Evolutionary conservation across 78 protist species (phyloP), one percentile per base, ranked within the genome.

Genomic region (Dictyostelium capitatum): DNA sequence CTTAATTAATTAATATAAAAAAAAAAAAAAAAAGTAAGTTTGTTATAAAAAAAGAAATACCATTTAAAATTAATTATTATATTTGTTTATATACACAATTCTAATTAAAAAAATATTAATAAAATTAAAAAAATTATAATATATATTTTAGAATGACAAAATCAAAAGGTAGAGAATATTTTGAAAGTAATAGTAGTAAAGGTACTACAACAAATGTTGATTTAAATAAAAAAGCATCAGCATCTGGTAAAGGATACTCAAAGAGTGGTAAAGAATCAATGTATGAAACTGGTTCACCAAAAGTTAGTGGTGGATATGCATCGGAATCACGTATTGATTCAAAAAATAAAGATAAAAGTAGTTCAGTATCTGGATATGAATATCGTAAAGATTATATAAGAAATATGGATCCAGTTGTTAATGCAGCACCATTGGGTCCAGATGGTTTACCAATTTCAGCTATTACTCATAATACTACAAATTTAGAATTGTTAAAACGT

Each of bases 371-470:
- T 28, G 82, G 92, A 23, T 43, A 25, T 14, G 92, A 84, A 46
- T 84, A 74, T 30, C 74, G 62, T 37, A 72, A 48, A 59, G 92
- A 84, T 20, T 84, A 84, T 47, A 41, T 32, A 2, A 47, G 59
- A 23, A 79, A 37, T 65, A 6, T 59, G 20, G 53, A 53, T 30
- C 56, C 23, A 20, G 17, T 30, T 23, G 54, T 51, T 53, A 78
- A 64, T 28, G 80, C 83, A 64, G 84, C 93, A 14, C 0, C 32
- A 12, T 17, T 87, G 4, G 92, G 57, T 51, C 75, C 79, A 59
- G 73, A 74, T n/a, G 93, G 93, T 65, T 17, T 77, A 15, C 93
- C 93, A 41, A 10, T 87, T 11, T 77, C 64, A 11, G 93, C 74
- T n/a, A 6, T 46, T 11, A 30, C 85, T 3, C 19, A 37, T 4